phyloP scores from a whole-genome alignment of 2,329 filamentous ascomycete species.

The Venturia nashicola region DNA sequence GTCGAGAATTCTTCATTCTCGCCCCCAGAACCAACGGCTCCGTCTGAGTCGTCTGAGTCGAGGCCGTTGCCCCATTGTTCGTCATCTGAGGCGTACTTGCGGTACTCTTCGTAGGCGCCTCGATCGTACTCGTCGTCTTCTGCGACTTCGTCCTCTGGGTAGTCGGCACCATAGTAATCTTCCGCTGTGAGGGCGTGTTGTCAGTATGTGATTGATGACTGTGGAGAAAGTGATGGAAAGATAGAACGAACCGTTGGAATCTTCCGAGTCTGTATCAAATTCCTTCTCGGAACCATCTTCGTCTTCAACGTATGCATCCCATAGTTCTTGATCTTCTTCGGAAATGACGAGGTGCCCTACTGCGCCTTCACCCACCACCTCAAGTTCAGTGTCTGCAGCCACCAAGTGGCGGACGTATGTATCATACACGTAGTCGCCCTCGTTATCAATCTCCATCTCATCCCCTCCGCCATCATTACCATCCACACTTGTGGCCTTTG shows the following conservation, averaged over 20 bases:
- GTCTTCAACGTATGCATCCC: constrained; percentile 43
- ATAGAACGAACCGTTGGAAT: constrained; percentile 41
- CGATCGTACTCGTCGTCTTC: constrained; percentile 53
- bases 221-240: not conserved
- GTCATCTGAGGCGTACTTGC: constrained; percentile 5
- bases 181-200: constrained; percentile 37
- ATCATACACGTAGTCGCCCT: constrained; percentile 49
- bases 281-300: constrained; percentile 38
- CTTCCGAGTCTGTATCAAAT: constrained; percentile 49
- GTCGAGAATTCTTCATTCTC: not conserved
- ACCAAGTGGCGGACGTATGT: constrained; percentile 42
- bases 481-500: constrained; percentile 11
- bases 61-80: constrained; percentile 5
- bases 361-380: constrained; percentile 21
- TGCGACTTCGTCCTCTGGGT: constrained; percentile 67
- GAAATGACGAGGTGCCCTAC: constrained; percentile 37
- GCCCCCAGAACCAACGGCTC: not conserved
- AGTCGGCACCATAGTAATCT: constrained; percentile 68
- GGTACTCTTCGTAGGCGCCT: constrained; percentile 26
- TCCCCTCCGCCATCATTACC: constrained; percentile 21
- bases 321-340: constrained; percentile 41
- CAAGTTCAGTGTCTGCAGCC: constrained; percentile 19
- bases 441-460: constrained; percentile 28
- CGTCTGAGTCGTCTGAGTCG: constrained; percentile 1
- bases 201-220: not conserved